A percentile compares a stretch with the other conserved stretches of the same genome.
These are phyloP conservation scores for Gryganskiella cystojenkinii DNA, from an alignment of 192 early-diverging fungal genomes.

Conservation along the genomic window DNA sequence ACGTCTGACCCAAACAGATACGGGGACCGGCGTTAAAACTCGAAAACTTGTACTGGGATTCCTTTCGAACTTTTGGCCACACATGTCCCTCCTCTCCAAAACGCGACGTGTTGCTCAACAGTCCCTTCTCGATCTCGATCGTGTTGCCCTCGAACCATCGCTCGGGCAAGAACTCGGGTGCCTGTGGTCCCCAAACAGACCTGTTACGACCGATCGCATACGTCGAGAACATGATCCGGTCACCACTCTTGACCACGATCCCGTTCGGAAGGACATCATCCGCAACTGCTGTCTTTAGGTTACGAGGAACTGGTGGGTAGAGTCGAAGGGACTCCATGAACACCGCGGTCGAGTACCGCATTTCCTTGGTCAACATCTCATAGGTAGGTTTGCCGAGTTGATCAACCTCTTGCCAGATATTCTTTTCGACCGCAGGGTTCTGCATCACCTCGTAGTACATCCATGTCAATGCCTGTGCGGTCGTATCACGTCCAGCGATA, in stretches of 20 bases:
- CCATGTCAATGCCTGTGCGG: constrained; percentile 68
- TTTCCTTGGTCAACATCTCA: constrained; percentile 44
- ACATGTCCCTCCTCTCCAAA: constrained; percentile 15
- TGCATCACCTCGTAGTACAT: constrained; percentile 56
- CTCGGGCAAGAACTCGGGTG: constrained; percentile 69
- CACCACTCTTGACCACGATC: constrained; percentile 59
- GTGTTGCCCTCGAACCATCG: constrained; percentile 64
- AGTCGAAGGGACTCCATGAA: constrained; percentile 73
- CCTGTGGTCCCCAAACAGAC: constrained; percentile 73
- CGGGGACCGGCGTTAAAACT: constrained; percentile 70
- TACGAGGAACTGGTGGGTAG: constrained; percentile 72
- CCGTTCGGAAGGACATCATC: constrained; percentile 74
- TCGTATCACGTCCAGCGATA: constrained; percentile 65
- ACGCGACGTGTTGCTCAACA: constrained; percentile 6
- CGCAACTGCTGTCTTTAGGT: constrained; percentile 63
- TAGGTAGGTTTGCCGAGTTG: constrained; percentile 18
- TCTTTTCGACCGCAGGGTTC: constrained; percentile 49
- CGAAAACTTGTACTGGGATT: constrained; percentile 58
- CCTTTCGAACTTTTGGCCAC: constrained; percentile 38
- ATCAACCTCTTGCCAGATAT: constrained; percentile 50
- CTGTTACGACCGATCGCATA: constrained; percentile 64
- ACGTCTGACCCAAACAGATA: constrained; percentile 51
- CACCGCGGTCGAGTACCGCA: constrained; percentile 65
- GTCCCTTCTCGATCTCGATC: constrained; percentile 34
- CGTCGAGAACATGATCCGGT: constrained; percentile 57